Evolutionary conservation across 352 stramenopile genomes (phyloP), one percentile per base, ranked within the genome.

Genomic region (Pythium brachiatum): DNA sequence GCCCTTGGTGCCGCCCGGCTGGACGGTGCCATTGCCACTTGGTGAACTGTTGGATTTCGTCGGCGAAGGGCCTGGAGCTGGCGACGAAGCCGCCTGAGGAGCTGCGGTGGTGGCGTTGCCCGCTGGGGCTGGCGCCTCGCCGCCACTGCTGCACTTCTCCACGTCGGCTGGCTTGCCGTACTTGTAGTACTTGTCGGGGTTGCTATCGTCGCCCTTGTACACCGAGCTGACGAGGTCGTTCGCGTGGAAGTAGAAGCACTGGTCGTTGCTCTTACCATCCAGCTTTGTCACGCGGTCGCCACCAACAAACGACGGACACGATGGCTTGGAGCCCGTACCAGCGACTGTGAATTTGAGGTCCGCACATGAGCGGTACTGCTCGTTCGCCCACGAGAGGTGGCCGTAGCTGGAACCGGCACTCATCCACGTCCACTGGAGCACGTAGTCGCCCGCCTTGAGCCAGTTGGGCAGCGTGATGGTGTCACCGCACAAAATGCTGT

Each of bases 361-460:
- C 1, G 60, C 60, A 21, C 60, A 68, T 18, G 60, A 68, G 43
- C 60, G 52, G 60, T 62, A 68, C 53, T 56, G 52, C 38, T 50
- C 31, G 25, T 61, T 62, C 21, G 53, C 53, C 60, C 53, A 62
- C 2, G 12, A 43, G 27, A 62, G 18, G 20, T 68, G 25, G 41
- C 60, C 60, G 27, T 62, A 68, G n/a, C 60, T 68, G 16, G 27
- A 50, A 21, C 60, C 60, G 12, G 46, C 52, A n/a, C 60, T 53
- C 43, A 62, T 52, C 52, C 53, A 62, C 26, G 60, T 68, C 52
- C 52, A 68, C 53, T 68, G 60, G 16, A 68, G 44, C 21, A 68
- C 60, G 46, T 68, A 68, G 53, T 68, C 60, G 3, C 60, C 60
- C 3, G 43, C 60, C 15, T 31, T 9, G 15, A 68, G 53, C 13